phyloP scores from a whole-genome alignment of 352 stramenopile species.

The Phytophthora pluvialis region DNA sequence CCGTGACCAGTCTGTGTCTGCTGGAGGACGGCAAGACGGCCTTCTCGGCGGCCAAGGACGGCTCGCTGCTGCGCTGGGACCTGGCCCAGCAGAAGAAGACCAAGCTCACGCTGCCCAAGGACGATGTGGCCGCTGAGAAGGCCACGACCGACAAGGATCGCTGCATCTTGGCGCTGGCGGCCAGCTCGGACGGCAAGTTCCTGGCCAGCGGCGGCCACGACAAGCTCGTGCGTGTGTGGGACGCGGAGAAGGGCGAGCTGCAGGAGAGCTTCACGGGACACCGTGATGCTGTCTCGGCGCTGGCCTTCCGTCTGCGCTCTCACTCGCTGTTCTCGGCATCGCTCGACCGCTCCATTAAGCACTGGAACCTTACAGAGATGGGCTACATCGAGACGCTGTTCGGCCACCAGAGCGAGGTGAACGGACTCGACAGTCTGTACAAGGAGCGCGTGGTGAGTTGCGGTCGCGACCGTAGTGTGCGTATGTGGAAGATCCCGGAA shows the following conservation, averaged over 20 bases:
- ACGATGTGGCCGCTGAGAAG: slow-evolving; percentile 60
- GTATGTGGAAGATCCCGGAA: slow-evolving; percentile 96
- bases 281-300: slow-evolving; percentile 86
- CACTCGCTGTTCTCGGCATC: slow-evolving; percentile 93
- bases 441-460: slow-evolving; percentile 92
- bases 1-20: slow-evolving; percentile 91
- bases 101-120: slow-evolving; percentile 60
- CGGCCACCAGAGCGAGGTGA: slow-evolving; percentile 91
- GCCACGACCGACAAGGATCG: slow-evolving; percentile 77
- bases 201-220: slow-evolving; percentile 91
- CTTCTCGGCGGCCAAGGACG: slow-evolving; percentile 94
- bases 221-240: slow-evolving; percentile 92
- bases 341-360: slow-evolving; percentile 93
- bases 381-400: slow-evolving; percentile 96
- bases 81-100: slow-evolving; percentile 83
- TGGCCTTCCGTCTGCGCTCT: slow-evolving; percentile 90
- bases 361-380: slow-evolving; percentile 97
- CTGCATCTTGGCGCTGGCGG: slow-evolving; percentile 84
- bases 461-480: slow-evolving; percentile 91
- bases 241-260: slow-evolving; percentile 73
- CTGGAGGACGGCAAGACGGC: slow-evolving; percentile 88
- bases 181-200: slow-evolving; percentile 93
- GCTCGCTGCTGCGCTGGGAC: slow-evolving; percentile 91
- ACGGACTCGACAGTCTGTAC: slow-evolving; percentile 90
- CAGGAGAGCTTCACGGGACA: slow-evolving; percentile 92